Evolutionary conservation across 202 grass and related monocot species (phyloP), one percentile per base, ranked within the genome.

Genomic region (Setaria italica): DNA sequence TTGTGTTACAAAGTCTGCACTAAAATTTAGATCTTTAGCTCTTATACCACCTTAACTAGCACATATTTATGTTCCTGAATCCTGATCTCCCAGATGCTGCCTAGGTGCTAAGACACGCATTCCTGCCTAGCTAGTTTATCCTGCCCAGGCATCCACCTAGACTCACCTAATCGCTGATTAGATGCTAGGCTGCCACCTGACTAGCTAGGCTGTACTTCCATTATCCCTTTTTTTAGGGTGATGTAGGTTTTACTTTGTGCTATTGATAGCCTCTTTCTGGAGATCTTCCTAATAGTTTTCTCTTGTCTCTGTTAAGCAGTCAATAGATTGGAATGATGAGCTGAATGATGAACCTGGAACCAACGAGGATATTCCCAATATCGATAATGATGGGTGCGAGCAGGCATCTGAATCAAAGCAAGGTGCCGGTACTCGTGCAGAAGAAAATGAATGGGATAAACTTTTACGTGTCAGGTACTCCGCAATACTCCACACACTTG

Each of bases 381-480:
- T 82, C 87, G 77, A 87, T 78, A 77, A 85, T 85, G 94, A 91
- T 79, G 91, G 84, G 53, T 67, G 86, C 14, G 81, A 80, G 54
- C 88, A 84, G 34, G 70, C 81, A 86, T 85, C 90, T 89, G 92
- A 97, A 89, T 69, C 71, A 71, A 97, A 94, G 78, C 92, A 94
- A 56, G 89, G 91, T 62, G 69, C 88, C 59, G 62, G 80, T 64
- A 86, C 66, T 86, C 85, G 21, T 34, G 77, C 59, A 62, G 94
- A 99, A 90, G 97, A 97, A 91, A 99, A 87, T 72, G 97, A 99
- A 88, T 99, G 97, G 97, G 97, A 99, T 70, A 97, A 89, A 82
- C 92, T 99, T 87, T 89, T 99, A 89, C 97, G 97, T 87, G 83
- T 94, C 88, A 99, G 97, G 97, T 97, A 67, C 77, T 64, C 30